Percentiles rank a stretch among this genome's conserved stretches.
Evolutionary conservation across 768 basidiomycete genomes (phyloP).

Genomic region (Saitozyma podzolica): DNA sequence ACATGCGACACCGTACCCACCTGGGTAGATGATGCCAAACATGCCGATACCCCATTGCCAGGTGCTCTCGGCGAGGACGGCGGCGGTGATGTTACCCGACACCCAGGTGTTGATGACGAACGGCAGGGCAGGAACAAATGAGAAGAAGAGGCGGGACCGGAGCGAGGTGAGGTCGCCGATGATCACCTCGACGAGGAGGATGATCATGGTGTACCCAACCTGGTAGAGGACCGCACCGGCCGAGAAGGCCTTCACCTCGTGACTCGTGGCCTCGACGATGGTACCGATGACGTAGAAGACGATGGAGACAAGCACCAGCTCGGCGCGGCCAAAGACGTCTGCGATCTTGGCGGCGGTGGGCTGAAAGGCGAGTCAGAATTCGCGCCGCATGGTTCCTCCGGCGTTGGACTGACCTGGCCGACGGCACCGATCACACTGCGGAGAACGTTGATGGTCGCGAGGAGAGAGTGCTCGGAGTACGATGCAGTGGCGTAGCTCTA

Average conservation of each 20-base stretch:
- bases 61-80: constrained; percentile 24
- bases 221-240: constrained; percentile 49
- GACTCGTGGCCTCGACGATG: constrained; percentile 42
- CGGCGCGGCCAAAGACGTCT: constrained; percentile 48
- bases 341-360: constrained; percentile 44
- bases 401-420: constrained; percentile 21
- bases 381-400: background rate
- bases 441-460: constrained; percentile 49
- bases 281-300: constrained; percentile 49
- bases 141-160: constrained; percentile 42
- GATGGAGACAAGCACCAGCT: constrained; percentile 39
- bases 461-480: constrained; percentile 26
- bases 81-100: constrained; percentile 34
- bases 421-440: constrained; percentile 44
- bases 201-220: constrained; percentile 44
- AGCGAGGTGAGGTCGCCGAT: constrained; percentile 48
- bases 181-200: constrained; percentile 46
- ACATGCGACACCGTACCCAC: background rate
- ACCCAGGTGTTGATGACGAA: constrained; percentile 52
- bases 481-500: constrained; percentile 23
- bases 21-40: constrained; percentile 43
- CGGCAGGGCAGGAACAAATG: constrained; percentile 45
- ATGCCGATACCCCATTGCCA: constrained; percentile 51
- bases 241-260: constrained; percentile 35
- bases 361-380: constrained; percentile 7